Evolutionary conservation across 352 stramenopile species (phyloP).

Genomic region (Pythium utonaiense): DNA sequence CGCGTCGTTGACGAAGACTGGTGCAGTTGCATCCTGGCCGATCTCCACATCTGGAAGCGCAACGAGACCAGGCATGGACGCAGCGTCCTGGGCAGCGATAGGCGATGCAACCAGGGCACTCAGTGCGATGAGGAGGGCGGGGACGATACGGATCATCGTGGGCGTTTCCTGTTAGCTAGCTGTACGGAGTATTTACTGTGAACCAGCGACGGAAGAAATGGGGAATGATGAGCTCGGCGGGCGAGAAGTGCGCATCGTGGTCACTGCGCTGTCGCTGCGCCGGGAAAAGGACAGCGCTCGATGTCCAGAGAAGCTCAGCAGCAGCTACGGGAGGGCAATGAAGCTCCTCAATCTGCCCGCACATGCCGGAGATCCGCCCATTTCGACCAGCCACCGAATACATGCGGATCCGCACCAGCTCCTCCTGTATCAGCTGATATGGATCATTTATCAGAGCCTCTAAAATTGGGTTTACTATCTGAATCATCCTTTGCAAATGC

Average conservation of each 20-base stretch:
- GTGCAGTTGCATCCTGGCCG: background rate
- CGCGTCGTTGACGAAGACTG: conserved; percentile 20
- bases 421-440: background rate
- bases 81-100: conserved; percentile 6
- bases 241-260: background rate
- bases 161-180: background rate
- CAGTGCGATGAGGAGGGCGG: conserved; percentile 14
- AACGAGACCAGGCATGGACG: background rate
- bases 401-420: background rate
- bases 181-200: background rate
- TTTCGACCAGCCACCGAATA: background rate
- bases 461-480: background rate
- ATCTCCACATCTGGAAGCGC: background rate
- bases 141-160: conserved; percentile 11
- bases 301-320: background rate
- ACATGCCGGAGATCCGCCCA: background rate
- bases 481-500: background rate
- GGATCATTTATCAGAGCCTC: background rate
- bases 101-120: background rate
- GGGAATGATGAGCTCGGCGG: background rate
- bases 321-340: background rate
- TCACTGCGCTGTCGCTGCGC: background rate
- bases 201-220: background rate
- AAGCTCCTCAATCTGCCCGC: background rate
- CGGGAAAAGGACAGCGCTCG: background rate